Evolutionary conservation across 768 basidiomycete genomes (phyloP).

Genomic region (Suillus subaureus): DNA sequence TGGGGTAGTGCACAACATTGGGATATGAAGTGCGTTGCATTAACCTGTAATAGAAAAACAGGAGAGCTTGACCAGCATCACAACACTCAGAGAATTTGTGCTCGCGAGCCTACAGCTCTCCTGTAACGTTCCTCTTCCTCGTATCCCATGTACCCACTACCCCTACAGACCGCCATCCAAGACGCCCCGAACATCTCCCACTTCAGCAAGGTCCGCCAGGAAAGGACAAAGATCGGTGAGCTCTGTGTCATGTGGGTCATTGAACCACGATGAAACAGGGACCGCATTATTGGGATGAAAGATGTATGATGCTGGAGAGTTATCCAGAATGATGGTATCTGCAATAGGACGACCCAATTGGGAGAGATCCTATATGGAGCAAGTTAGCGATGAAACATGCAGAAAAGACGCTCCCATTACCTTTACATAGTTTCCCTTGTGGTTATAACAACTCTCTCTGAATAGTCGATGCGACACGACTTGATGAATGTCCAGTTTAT

Average conservation of each 20-base stretch:
- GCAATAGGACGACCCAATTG: conserved; percentile 93
- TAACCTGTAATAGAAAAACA: conserved; percentile 30
- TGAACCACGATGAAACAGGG: conserved; percentile 99
- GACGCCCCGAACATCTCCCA: conserved; percentile 90
- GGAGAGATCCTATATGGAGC: conserved; percentile 81
- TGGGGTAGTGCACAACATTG: conserved; percentile 2
- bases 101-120: conserved; percentile 23
- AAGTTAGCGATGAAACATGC: neutral
- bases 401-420: conserved; percentile 42
- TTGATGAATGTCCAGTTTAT: conserved; percentile 91
- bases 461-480: conserved; percentile 95
- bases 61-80: conserved; percentile 30
- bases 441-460: conserved; percentile 98
- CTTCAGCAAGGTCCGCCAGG: conserved; percentile 81
- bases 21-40: conserved; percentile 28
- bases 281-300: conserved; percentile 99
- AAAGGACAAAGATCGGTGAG: conserved; percentile 95
- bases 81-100: conserved; percentile 27
- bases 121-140: conserved; percentile 9
- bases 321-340: conserved; percentile 97
- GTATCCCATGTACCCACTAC: conserved; percentile 19
- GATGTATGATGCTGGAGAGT: conserved; percentile 98
- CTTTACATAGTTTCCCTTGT: conserved; percentile 99
- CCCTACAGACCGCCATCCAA: conserved; percentile 79
- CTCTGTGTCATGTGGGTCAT: conserved; percentile 97